Evolutionary conservation across 2,329 filamentous ascomycete genomes (phyloP), one percentile per base, ranked within the genome.

Genomic region (Aspergillus hiratsukae): DNA sequence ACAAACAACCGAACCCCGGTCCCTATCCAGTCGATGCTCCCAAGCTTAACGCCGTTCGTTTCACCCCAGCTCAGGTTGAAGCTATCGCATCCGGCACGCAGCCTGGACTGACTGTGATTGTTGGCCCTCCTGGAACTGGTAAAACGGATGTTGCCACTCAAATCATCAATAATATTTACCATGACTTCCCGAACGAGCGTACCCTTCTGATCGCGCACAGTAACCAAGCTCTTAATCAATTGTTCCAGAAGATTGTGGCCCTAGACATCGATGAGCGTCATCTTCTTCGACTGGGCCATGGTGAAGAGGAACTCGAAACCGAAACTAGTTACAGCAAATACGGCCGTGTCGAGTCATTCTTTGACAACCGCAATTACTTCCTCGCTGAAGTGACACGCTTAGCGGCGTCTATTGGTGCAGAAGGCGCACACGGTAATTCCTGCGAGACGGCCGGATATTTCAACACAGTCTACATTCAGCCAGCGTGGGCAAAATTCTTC

Each of bases 111-210:
- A 97, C 93, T 1, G 84, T 99, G 49, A 88, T 99, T 64, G 90
- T 99, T 60, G 94, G 94, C 1, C 94, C 94, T 53, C 94, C 94
- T 7, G 94, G 94, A 54, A 99, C 94, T 6, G 94, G 95, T 60
- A 99, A 99, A 79, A 99, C 94, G n/a, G 94, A 99, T 74, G 94
- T 99, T 53, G 92, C 91, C 49, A 97, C 93, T 4, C 94, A 99
- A 73, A 95, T 97, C 71, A 99, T 99, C 76, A 97, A 90, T 78
- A 97, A 97, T 72, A 89, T 99, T 65, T 99, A 99, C 70, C 93
- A 97, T 78, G 96, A 97, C 75, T 99, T 97, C 71, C 92, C 94
- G 7, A 81, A 87, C 61, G 91, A 99, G 73, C 88, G 91, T 65
- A 99, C 94, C 0, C 78, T 99, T 19, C 84, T 99, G 43, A 86